Conservation (phyloP, 306 rosid genomes). For the Ammopiptanthus mongolicus region DNA sequence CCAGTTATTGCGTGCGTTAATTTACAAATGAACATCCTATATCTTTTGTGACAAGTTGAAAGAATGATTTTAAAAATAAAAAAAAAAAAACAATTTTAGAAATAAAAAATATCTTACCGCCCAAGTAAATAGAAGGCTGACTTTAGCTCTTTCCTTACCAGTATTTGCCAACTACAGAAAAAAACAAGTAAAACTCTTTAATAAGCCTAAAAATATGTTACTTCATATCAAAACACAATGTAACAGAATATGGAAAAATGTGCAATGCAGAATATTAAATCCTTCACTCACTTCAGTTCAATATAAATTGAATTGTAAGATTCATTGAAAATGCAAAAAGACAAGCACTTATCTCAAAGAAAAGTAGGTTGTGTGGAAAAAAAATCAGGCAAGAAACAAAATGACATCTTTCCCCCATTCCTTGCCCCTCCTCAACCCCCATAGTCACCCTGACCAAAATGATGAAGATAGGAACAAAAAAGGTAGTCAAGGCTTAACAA, state of each 20-base stretch:
- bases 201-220: not conserved
- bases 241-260: not conserved
- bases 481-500: no score
- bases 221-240: conserved; percentile 1
- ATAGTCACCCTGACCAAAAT: not conserved
- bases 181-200: conserved; percentile 18
- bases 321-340: not conserved
- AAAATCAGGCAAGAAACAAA: no score
- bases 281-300: not conserved
- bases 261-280: not conserved
- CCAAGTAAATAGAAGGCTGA: conserved; percentile 96
- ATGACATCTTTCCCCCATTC: not conserved
- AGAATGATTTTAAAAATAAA: conserved; percentile 9
- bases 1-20: not conserved
- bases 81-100: no score
- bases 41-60: conserved; percentile 8
- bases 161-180: conserved; percentile 84
- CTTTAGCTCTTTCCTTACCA: conserved; percentile 97
- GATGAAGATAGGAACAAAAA: not conserved
- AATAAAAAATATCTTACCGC: conserved; percentile 61
- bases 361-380: not conserved
- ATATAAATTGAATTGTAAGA: not conserved
- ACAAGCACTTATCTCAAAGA: not conserved
- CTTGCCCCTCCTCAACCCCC: not conserved
- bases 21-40: not conserved